Evolutionary conservation across 306 rosid species (phyloP), one percentile per base, ranked within the genome.

Genomic region (Quercus bicolor): DNA sequence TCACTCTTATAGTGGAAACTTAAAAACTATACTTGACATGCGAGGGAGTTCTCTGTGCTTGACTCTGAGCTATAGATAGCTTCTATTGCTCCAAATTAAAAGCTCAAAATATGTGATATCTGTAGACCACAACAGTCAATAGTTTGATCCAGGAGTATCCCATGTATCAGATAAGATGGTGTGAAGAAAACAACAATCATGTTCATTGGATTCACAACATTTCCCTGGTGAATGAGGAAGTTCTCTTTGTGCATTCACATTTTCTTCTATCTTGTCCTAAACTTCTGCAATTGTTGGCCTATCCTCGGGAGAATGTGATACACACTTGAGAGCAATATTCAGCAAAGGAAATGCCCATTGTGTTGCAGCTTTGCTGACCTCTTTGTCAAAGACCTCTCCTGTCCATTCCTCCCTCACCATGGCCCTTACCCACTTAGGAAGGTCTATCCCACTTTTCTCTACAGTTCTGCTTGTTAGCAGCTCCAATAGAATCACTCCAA

Each of bases 321-420:
- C 96, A 70, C 96, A 87, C 70, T 78, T 79, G 19, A 94, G 85
- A 16, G 88, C 85, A 66, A 86, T 26, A 77, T 86, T 86, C 20
- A 88, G 82, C 68, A 84, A 15, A 55, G 88, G 81, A 68, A 88
- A 77, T 2, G 82, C 85, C 88, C 91, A 92, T 45, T 84, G 87
- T 26, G 45, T 65, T 13, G 80, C 86, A 28, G 74, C 56, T 70
- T 85, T 82, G 77, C 68, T 84, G 8, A 90, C 87, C 71, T 89
- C 89, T 14, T 81, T 89, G 72, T 91, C 97, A 66, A 94, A 91
- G 1, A 91, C 97, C 54, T 94, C 97, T 1, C 92, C 97, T 2
- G 97, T 91, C 97, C 98, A 90, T 79, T 94, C 96, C 71, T 91
- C 97, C 21, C 84, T 87, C 33, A 94, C 90, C 82, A 89, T 91